Conservation (phyloP, 2,329 filamentous ascomycete genomes). For the Botrytis pseudocinerea region DNA sequence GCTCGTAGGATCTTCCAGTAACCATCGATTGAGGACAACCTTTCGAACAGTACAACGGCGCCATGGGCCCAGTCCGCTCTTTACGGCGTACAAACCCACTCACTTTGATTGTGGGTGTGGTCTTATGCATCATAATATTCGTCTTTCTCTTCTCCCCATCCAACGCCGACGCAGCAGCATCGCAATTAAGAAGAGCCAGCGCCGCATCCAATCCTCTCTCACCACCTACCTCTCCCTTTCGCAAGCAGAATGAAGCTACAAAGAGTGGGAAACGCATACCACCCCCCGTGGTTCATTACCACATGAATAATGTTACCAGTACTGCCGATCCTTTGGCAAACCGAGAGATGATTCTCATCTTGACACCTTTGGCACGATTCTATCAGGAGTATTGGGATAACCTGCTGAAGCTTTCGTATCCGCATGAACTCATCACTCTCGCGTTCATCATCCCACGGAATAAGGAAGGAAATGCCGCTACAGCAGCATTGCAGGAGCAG, state of each 20-base stretch:
- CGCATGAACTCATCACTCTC: constrained; percentile 90
- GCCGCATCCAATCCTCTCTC: constrained; percentile 69
- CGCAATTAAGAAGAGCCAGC: constrained; percentile 52
- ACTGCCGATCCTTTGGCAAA: constrained; percentile 74
- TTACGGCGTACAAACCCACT: constrained; percentile 79
- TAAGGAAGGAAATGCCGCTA: constrained; percentile 86
- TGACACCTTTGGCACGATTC: constrained; percentile 91
- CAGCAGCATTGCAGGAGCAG: constrained; percentile 76
- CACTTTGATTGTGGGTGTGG: constrained; percentile 69
- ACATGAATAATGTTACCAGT: constrained; percentile 92
- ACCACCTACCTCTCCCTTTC: constrained; percentile 72
- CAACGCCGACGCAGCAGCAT: constrained; percentile 49
- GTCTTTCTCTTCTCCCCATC: constrained; percentile 60
- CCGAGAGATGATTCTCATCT: constrained; percentile 81
- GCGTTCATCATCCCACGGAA: constrained; percentile 96
- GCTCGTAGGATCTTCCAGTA: constrained; percentile 22
- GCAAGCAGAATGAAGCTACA: constrained; percentile 60
- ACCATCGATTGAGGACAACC: constrained; percentile 37
- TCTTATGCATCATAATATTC: constrained; percentile 72
- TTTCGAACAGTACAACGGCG: constrained; percentile 29
- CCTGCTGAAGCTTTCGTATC: constrained; percentile 77
- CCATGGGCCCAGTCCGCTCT: constrained; percentile 64
- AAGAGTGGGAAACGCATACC: constrained; percentile 56
- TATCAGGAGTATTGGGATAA: constrained; percentile 97
- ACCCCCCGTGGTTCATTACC: constrained; percentile 87